Evolutionary conservation across 2,329 filamentous ascomycete genomes (phyloP).

Genomic region (Davidsoniella virescens): DNA sequence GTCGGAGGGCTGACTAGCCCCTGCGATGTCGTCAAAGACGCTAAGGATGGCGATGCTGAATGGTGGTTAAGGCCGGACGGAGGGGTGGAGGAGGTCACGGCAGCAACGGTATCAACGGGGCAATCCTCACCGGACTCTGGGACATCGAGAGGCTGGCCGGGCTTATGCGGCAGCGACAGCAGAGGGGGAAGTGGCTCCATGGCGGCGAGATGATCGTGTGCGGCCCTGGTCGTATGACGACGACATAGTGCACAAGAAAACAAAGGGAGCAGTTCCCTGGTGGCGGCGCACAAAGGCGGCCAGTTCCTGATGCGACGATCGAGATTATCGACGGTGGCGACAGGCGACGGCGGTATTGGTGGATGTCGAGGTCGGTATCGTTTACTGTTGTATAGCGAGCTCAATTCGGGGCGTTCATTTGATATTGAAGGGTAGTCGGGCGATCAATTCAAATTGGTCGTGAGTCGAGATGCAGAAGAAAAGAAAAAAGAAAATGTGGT

Average conservation of each 20-base stretch:
- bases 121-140: background rate
- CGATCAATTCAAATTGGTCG: background rate
- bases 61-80: background rate
- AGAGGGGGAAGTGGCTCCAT: constrained; percentile 13
- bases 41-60: constrained; percentile 2
- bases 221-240: constrained; percentile 13
- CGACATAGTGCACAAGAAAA: constrained; percentile 11
- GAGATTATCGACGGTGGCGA: constrained; percentile 4
- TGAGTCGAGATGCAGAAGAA: background rate
- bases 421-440: background rate
- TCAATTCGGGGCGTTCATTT: background rate
- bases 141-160: constrained; percentile 11
- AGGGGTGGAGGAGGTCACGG: background rate
- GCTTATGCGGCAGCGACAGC: constrained; percentile 13
- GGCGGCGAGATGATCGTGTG: constrained; percentile 12
- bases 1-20: constrained; percentile 9
- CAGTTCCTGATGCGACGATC: constrained; percentile 1
- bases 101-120: constrained; percentile 1
- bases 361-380: background rate
- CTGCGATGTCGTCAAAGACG: constrained; percentile 6
- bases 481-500: constrained; percentile 3
- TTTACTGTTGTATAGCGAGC: background rate
- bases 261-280: constrained; percentile 8
- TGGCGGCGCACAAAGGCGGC: constrained; percentile 11
- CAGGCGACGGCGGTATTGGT: background rate